Evolutionary conservation across 495 filamentous ascomycete genomes (phyloP).

Genomic region (Aspergillus baeticus): DNA sequence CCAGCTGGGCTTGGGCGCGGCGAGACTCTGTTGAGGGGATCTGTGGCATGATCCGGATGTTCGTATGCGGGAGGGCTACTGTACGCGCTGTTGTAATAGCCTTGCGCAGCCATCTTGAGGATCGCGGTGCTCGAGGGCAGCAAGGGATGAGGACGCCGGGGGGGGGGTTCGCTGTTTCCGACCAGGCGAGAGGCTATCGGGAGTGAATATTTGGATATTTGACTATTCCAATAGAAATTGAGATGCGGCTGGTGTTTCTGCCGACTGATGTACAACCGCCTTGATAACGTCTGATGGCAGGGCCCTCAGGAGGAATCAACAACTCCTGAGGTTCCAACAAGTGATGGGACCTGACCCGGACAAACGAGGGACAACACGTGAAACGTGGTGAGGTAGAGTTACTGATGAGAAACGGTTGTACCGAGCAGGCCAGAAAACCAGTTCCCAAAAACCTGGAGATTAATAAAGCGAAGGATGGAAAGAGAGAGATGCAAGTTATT

Average conservation of each 20-base stretch:
- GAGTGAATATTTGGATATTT: neutral
- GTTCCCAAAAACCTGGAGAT: neutral
- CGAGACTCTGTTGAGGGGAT: conserved; percentile 28
- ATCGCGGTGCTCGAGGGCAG: neutral
- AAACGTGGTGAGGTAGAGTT: neutral
- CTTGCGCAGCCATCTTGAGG: conserved; percentile 74
- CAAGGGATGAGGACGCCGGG: conserved; percentile 3
- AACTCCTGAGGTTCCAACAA: neutral
- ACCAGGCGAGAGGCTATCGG: neutral
- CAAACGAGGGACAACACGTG: conserved; percentile 10
- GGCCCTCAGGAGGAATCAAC: conserved; percentile 4
- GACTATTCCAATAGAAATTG: neutral
- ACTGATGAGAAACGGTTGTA: neutral
- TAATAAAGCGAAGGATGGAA: conserved; percentile 1
- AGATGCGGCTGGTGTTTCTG: neutral
- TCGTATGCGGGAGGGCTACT: conserved; percentile 45
- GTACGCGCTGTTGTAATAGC: conserved; percentile 67
- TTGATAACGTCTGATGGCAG: neutral
- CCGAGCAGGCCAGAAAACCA: neutral
- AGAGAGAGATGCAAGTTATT: neutral
- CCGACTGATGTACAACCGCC: neutral
- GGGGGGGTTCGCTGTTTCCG: neutral
- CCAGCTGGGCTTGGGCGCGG: conserved; percentile 29
- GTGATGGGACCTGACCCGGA: conserved; percentile 10
- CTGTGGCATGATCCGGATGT: conserved; percentile 32